Conservation (phyloP, 176 grass and related monocot species). For the Stipa capillata region DNA sequence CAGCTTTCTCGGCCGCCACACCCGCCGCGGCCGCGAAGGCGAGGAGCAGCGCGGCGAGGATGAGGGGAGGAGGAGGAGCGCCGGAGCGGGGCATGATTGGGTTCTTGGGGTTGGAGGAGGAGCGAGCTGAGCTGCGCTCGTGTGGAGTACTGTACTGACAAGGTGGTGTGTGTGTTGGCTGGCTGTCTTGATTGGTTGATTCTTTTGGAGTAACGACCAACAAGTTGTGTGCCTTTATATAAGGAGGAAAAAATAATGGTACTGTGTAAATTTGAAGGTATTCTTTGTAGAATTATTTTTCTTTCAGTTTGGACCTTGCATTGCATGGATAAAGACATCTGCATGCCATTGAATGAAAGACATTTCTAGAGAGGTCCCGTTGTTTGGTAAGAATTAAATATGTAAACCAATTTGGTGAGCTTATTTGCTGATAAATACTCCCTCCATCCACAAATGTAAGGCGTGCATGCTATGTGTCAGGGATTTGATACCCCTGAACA, state of each 20-base stretch:
- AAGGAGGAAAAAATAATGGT: neutral
- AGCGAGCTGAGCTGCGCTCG: neutral
- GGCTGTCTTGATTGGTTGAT: neutral
- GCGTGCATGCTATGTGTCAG: too few species aligned
- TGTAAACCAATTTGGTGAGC: neutral
- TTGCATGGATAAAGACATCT: slow-evolving; percentile 17
- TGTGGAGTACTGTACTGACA: neutral
- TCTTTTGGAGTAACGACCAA: slow-evolving; percentile 12
- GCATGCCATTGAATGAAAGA: neutral
- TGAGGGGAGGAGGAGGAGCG: neutral
- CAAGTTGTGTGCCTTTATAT: slow-evolving; percentile 11
- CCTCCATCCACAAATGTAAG: too few species aligned
- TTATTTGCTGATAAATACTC: neutral
- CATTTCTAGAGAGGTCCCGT: slow-evolving; percentile 13
- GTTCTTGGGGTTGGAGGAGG: neutral
- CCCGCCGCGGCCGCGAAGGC: neutral
- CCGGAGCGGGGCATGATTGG: slow-evolving; percentile 14
- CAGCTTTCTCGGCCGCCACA: neutral
- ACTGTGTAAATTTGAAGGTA: too few species aligned
- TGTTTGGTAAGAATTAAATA: neutral
- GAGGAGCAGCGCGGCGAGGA: slow-evolving; percentile 20
- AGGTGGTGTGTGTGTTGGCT: neutral
- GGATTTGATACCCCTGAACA: neutral
- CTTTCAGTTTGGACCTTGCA: slow-evolving; percentile 3
- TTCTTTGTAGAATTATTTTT: neutral